Evolutionary conservation across 73 alveolate species (phyloP), one percentile per base, ranked within the genome.

Genomic region (Symbiodinium natans): DNA sequence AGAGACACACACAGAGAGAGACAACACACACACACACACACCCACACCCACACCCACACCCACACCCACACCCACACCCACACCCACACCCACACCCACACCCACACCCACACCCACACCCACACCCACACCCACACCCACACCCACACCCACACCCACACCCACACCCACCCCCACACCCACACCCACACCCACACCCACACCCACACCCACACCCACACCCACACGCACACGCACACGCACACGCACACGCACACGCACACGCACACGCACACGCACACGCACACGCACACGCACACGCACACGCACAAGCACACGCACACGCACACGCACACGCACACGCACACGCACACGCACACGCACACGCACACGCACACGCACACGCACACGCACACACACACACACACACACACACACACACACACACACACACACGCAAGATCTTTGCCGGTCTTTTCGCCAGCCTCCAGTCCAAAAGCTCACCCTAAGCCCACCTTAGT

Each of bases 261-360:
- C 85, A 74, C 85, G 85, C 85, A 34, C 85, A 74, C 85, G 43
- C 85, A 34, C 85, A 34, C 85, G 43, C 85, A 74, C 85, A 34
- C 85, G 85, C 85, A 74, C 85, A 34, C 85, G 85, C 85, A 34
- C 85, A 74, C 85, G 85, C 85, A 74, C 85, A 74, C 85, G 85
- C 85, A 74, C 85, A 74, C 85, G 85, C 85, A 74, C 85, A 74
- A 41, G 85, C 85, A 74, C 85, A 34, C 85, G 85, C 85, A 74
- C 85, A 34, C 85, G 85, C 85, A 74, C 85, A 34, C 85, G 85
- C 85, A 74, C 85, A 34, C 85, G 85, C 85, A 74, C 85, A 34
- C 85, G 85, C 85, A 74, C 85, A 34, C 85, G 85, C 85, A 34
- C 85, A 74, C 85, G 85, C 85, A 34, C 85, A 34, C 85, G 43